Evolutionary conservation across 176 grass and related monocot genomes (phyloP), one percentile per base, ranked within the genome.

Genomic region (Oryza australiensis): DNA sequence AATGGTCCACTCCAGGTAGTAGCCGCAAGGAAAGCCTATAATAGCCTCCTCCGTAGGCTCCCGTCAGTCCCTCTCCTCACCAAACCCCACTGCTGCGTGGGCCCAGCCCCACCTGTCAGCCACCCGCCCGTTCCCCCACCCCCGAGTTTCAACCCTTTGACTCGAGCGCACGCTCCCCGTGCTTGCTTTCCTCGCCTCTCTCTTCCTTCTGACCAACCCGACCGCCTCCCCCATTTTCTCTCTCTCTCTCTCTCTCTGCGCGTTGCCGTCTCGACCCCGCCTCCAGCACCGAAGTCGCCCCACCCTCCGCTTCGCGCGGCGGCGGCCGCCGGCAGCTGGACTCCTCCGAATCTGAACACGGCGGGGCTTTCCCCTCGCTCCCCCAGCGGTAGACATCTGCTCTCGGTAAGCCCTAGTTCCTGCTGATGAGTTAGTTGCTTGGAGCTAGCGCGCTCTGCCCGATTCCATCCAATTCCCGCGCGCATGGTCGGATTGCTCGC

Each of bases 131-230:
- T 20, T 20, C 42, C 11, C 14, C 14, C 13, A 26, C 0, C 0
- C 23, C 72, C n/a, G 4, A 22, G 60, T 22, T 83, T 26, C 81
- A 74, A 66, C 72, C 72, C 43, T 83, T 83, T 75, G 72, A 83
- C 81, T 55, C 37, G 62, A 55, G 42, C 57, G 28, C 60, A 53
- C 71, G n/a, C 72, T 57, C 78, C 7, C 3, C 20, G 40, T 14
- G 1, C 5, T 35, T 30, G 18, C 38, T 60, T 60, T 70, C 79
- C 48, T 81, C 46, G 41, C 26, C 18, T 22, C 57, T 64, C 70
- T 74, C 62, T 75, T 62, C 81, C 71, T 33, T 75, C 81, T 67
- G 72, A 66, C 81, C 71, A 34, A 82, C 57, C 55, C 37, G 70
- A 37, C 42, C 62, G 62, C 72, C 62, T 20, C 9, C 42, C 69